These are phyloP conservation scores for Pholiota adiposa DNA, from an alignment of 1,284 basidiomycete species.

Conservation along the genomic window DNA sequence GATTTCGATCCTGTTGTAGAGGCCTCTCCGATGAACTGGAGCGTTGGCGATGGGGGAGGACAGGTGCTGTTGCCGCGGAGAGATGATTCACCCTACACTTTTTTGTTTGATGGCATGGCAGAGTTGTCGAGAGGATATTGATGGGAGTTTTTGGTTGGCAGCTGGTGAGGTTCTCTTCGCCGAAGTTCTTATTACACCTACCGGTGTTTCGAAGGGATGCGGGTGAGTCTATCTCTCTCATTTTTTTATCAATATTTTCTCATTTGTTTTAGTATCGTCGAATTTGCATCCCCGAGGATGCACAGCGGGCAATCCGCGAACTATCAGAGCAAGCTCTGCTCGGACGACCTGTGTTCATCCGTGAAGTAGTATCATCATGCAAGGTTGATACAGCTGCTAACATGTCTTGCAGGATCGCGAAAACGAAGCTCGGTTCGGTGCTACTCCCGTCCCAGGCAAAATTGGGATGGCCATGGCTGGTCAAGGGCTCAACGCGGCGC, in stretches of 20 bases:
- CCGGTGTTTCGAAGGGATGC: conserved; percentile 97
- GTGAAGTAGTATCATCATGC: conserved; percentile 68
- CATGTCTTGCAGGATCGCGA: conserved; percentile 81
- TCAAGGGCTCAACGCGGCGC: conserved; percentile 72
- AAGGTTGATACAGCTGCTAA: conserved; percentile 1
- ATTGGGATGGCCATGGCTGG: conserved; percentile 91
- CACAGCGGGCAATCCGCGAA: conserved; percentile 85
- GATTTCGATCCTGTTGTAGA: conserved; percentile 10
- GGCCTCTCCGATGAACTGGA: conserved; percentile 43
- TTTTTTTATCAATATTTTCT: neutral
- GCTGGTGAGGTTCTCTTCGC: conserved; percentile 98
- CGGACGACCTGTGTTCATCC: conserved; percentile 93
- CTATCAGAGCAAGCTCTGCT: conserved; percentile 87
- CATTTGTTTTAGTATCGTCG: conserved; percentile 78
- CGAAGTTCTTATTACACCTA: conserved; percentile 96
- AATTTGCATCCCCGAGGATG: conserved; percentile 86
- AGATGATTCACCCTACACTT: conserved; percentile 33
- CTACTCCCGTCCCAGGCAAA: conserved; percentile 90
- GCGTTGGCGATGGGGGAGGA: conserved; percentile 38
- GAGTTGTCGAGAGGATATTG: conserved; percentile 81
- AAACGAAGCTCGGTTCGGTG: conserved; percentile 92
- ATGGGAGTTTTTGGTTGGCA: conserved; percentile 85
- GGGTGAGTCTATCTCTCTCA: conserved; percentile 83
- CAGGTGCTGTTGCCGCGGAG: conserved; percentile 24
- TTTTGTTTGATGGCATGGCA: conserved; percentile 65